Percentiles rank a stretch among this genome's conserved stretches.
These are phyloP conservation scores for Coffea humblotiana DNA, from an alignment of 305 asterid genomes.

Conservation along the genomic window DNA sequence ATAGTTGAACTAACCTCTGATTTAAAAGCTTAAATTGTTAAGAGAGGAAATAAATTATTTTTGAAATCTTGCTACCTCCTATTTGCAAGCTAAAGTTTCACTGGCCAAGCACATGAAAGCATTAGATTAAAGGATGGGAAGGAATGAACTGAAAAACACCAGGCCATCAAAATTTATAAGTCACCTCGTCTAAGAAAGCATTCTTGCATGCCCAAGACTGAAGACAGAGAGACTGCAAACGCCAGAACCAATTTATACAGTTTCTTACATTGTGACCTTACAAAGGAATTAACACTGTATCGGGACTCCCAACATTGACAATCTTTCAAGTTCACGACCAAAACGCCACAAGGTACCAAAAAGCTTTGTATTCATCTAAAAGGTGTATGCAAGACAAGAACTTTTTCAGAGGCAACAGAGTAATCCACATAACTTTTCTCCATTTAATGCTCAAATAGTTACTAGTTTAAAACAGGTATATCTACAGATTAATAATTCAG, in stretches of 20 bases:
- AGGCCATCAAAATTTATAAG: too few species aligned
- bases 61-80: neutral
- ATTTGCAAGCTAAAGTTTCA: neutral
- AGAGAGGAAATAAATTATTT: neutral
- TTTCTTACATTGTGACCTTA: neutral
- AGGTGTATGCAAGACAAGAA: neutral
- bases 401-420: neutral
- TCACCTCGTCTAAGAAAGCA: neutral
- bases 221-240: neutral
- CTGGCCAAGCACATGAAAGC: neutral
- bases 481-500: neutral
- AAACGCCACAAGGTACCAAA: neutral
- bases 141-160: neutral
- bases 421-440: neutral
- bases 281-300: neutral
- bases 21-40: neutral
- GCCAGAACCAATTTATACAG: neutral
- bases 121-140: neutral
- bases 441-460: neutral
- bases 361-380: neutral
- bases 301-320: neutral
- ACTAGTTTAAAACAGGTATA: neutral
- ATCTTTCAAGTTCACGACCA: neutral
- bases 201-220: neutral
- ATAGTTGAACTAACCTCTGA: neutral